Evolutionary conservation across 495 filamentous ascomycete genomes (phyloP).

Genomic region (Beverwykella pulmonaria): DNA sequence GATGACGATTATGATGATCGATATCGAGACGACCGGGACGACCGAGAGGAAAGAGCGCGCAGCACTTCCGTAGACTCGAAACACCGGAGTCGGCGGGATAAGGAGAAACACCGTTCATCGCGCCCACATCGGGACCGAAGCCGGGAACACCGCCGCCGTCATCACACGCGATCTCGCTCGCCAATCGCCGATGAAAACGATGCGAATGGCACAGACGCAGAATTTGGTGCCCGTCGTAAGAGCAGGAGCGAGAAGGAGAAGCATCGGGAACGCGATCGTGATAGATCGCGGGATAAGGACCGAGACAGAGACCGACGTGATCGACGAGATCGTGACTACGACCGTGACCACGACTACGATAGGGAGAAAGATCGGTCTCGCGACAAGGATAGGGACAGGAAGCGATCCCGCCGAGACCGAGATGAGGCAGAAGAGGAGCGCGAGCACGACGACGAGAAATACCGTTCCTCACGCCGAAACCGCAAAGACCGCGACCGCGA

Average conservation of each 20-base stretch:
- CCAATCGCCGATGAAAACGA: conserved; percentile 32
- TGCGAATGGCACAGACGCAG: background rate
- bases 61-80: conserved; percentile 44
- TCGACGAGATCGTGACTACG: conserved; percentile 47
- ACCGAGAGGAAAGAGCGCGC: conserved; percentile 31
- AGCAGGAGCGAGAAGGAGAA: conserved; percentile 31
- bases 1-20: conserved; percentile 15
- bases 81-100: conserved; percentile 50
- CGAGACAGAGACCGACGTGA: conserved; percentile 23
- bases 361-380: conserved; percentile 49
- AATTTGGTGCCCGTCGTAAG: conserved; percentile 29
- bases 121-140: conserved; percentile 51
- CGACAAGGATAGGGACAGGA: conserved; percentile 50
- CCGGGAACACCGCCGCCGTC: conserved; percentile 56
- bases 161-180: conserved; percentile 45
- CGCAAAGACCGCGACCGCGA: conserved; percentile 40
- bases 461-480: conserved; percentile 50
- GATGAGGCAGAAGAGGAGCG: conserved; percentile 47
- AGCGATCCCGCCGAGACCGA: conserved; percentile 58
- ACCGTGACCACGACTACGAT: conserved; percentile 50
- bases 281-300: conserved; percentile 17
- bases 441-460: conserved; percentile 43
- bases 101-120: conserved; percentile 50
- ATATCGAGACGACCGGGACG: conserved; percentile 19
- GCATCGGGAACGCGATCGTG: conserved; percentile 38